Evolutionary conservation across 257 asterid genomes (phyloP), one percentile per base, ranked within the genome.

Genomic region (Prunella vulgaris): DNA sequence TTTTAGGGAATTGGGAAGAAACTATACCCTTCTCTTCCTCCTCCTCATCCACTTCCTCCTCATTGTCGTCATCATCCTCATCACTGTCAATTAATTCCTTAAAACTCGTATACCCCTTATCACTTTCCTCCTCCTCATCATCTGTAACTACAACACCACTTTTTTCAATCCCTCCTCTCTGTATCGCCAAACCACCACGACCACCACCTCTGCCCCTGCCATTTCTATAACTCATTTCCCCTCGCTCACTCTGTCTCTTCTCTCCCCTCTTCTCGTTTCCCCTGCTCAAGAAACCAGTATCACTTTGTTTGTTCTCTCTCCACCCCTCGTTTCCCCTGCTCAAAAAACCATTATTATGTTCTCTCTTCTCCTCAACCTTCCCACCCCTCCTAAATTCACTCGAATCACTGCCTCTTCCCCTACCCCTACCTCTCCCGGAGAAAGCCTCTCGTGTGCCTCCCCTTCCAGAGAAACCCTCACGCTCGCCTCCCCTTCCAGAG

Each of bases 61-160:
- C 84, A 1, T 80, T 85, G 12, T 77, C 91, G 0, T 66, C 87
- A 22, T 81, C 86, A 4, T 14, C 79, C 27, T 86, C 95, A 42
- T 86, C 96, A 18, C 88, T 86, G 2, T 82, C 93, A 48, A 84
- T 74, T 84, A 87, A 88, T 42, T 79, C 87, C 72, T 77, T 86
- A 64, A 85, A 87, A 70, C 83, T 79, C 49, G 5, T 28, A 80
- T 77, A 83, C 66, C 88, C 86, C 61, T 70, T 81, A 24, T 24
- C 85, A 53, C 67, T 74, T 17, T 64, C 89, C 75, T 67, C 84
- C 12, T 80, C 79, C 5, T 64, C 82, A 60, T 84, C 93, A 62
- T 79, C 87, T n/a, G 87, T 80, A 60, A 57, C 56, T 20, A 51
- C 46, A 14, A 70, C 2, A 58, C 77, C 84, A 51, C 86, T 81